Conservation (phyloP, 169 alveolate species). For the Plasmodium adleri region DNA sequence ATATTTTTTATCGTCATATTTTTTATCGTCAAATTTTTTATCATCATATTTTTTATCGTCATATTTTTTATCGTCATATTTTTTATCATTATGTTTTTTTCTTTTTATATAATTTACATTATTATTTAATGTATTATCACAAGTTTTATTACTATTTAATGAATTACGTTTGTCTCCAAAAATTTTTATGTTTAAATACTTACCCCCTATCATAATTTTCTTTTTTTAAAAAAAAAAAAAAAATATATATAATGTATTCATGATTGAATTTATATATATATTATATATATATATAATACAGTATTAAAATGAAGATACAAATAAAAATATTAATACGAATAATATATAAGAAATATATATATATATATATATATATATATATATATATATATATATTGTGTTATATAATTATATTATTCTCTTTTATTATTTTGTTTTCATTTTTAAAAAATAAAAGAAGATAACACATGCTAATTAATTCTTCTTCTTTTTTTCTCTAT, state of each 20-base stretch:
- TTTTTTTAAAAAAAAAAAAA: no score
- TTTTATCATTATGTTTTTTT: not conserved
- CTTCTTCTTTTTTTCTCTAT: no score
- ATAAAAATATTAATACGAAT: not conserved
- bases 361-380: not conserved
- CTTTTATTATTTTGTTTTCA: no score
- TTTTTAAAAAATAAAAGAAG: no score
- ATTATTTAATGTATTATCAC: constrained; percentile 9
- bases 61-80: no score
- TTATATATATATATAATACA: not conserved
- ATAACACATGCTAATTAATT: no score
- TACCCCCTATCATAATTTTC: constrained; percentile 59
- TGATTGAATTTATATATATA: not conserved
- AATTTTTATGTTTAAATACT: constrained; percentile 46
- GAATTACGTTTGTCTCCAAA: constrained; percentile 52
- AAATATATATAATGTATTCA: not conserved
- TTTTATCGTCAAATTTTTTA: not conserved
- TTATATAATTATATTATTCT: no score
- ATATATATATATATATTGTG: not conserved
- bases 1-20: no score
- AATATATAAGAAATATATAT: not conserved
- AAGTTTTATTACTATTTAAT: not conserved
- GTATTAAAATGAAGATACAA: not conserved
- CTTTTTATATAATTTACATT: not conserved
- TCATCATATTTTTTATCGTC: not conserved